Base-by-base conservation (phyloP, 805 yeast genomes). In the Cyberlindnera bimundalis region DNA sequence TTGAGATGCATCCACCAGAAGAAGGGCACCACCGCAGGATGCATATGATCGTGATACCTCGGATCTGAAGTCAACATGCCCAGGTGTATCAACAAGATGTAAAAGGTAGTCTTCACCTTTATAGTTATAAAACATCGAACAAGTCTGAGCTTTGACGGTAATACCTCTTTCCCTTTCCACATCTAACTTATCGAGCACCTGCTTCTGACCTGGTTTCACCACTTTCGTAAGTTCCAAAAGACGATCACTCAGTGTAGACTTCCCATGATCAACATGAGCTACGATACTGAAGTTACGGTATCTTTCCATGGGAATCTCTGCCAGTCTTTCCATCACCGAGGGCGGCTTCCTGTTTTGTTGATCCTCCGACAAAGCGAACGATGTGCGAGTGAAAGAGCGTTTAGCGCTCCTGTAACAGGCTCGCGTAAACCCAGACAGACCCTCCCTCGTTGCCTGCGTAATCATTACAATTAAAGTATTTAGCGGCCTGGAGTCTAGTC, bases 161-260 rank as follows among this genome's bases (percentile, higher is more conserved):
- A 91, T 91, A 2, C 99, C 99, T 54, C 99, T 69, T 64, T 91
- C 98, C 58, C 96, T 70, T 60, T 91, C 99, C 15, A 91, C 99
- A 56, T 93, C 97, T 44, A 91, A 66, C 56, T 83, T 84, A 59
- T 91, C 99, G 48, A 91, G 68, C 26, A 93, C 91, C 61, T 91
- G 97, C 50, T 79, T 80, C 56, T 84, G 86, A 2, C 89, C 88
- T 0, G 86, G 77, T 41, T 83, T 75, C 20, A 91, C 85, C 1
- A 91, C 97, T 0, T 93, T 91, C 0, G 98, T 93, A 33, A 87
- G 61, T 55, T 93, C 97, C 20, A 91, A 66, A 23, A 91, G 66
- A 36, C 98, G 68, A 59, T 91, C 99, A 48, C 96, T 84, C 16
- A 91, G 64, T 0, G 99, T 91, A 2, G 96, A 84, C 58, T 87